phyloP scores from a whole-genome alignment of 495 filamentous ascomycete genomes.

The Cercophora sp. region DNA sequence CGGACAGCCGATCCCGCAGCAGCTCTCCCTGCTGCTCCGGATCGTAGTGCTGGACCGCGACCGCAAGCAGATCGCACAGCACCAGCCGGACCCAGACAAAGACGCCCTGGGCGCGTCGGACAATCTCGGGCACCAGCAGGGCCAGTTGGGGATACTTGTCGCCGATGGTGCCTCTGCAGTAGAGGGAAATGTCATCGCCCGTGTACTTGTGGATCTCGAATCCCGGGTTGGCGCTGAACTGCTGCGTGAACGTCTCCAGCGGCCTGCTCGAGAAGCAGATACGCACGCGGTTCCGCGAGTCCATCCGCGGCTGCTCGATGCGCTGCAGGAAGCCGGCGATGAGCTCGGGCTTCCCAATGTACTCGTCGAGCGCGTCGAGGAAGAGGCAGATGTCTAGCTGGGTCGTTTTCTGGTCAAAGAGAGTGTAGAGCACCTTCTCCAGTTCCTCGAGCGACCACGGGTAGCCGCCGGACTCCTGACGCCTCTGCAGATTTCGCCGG shows the following conservation, averaged over 20 bases:
- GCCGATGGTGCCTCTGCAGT: neutral
- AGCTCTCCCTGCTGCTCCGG: neutral
- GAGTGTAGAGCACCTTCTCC: neutral
- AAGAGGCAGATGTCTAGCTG: conserved; percentile 9
- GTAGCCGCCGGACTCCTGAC: neutral
- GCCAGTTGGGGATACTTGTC: neutral
- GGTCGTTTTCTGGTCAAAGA: neutral
- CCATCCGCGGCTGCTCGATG: no score
- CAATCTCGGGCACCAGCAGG: neutral
- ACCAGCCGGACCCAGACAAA: neutral
- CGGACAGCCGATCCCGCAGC: neutral
- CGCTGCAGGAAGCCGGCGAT: neutral
- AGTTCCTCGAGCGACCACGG: neutral
- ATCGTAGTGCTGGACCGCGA: neutral
- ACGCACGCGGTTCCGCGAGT: neutral
- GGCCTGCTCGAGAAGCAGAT: neutral
- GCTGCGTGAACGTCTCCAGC: neutral
- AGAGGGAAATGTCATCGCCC: neutral
- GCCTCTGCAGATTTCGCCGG: no score
- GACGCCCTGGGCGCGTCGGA: neutral
- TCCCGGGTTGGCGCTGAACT: neutral
- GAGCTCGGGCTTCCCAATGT: conserved; percentile 6
- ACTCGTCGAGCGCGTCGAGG: conserved; percentile 25
- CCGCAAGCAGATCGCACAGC: neutral
- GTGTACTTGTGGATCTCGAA: neutral